Evolutionary conservation across 768 basidiomycete species (phyloP), one percentile per base, ranked within the genome.

Genomic region (Leccinum barrowsii): DNA sequence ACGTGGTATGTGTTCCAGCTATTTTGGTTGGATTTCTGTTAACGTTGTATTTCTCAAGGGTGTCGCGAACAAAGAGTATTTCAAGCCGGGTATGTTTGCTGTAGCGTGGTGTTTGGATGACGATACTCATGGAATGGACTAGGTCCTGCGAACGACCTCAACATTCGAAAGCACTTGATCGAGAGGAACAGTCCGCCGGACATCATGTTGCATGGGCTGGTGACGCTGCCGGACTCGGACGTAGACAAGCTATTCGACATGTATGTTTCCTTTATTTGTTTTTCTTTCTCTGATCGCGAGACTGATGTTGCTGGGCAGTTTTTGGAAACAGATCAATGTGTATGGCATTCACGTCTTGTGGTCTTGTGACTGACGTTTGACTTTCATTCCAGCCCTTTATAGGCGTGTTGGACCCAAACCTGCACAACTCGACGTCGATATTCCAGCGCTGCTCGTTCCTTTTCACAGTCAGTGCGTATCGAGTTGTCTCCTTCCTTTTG

Each of bases 391-490:
- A 70, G 82, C 82, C 85, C 1, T 85, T 85, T 63, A 80, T 94
- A 15, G 89, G 89, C 3, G 73, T 94, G 22, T 78, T 96, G 11
- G 92, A 94, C 70, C 86, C 86, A 10, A 85, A 83, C 7, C 76
- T 95, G 15, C 94, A 96, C 67, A 93, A 88, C 0, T 85, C 91
- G 8, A 82, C 85, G 6, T 81, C 84, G 3, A 90, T 89, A 10
- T 92, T 91, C 64, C 83, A 89, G 19, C 80, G 94, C 54, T 92
- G 90, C 65, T 92, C 93, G 0, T 96, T 94, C 77, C 77, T 96
- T 34, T 93, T 94, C 71, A 95, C 94, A 49, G 91, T 92, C 59
- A 80, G 89, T 89, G 57, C 77, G 83, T 84, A 55, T 50, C 6
- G 40, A 11, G 17, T 1, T 11, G 17, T 30, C 56, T 17, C n/a